Evolutionary conservation across 257 asterid species (phyloP), one percentile per base, ranked within the genome.

Genomic region (Solanum commersonii): DNA sequence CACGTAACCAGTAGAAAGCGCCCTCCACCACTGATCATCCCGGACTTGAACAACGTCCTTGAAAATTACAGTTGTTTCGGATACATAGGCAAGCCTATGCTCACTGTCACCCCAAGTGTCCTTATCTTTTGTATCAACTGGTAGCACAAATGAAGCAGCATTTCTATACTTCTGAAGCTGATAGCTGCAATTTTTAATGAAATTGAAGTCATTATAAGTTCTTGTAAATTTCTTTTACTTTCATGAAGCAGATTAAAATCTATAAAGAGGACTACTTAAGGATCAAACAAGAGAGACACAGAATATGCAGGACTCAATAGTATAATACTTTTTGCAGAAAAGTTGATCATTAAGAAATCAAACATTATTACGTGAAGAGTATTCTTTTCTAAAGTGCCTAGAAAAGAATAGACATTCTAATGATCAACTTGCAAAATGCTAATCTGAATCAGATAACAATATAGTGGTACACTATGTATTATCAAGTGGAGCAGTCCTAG

Each of bases 31-130:
- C 74, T 96, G 99, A 44, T 96, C 96, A 85, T 97, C 99, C 31
- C 99, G 88, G 33, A 94, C 98, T 90, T 96, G 98, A 65, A 97
- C 98, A 4, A 94, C 87, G 81, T 92, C 98, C 88, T 96, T 97
- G 96, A 96, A 97, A 37, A 97, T 96, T 16, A 95, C 99, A 3
- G 99, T 97, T 34, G 99, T 97, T 88, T 97, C 99, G 2, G 99
- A 94, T 4, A 97, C 96, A 78, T 97, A 96, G 33, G 99, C 99
- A 1, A 97, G 91, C 85, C 99, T 87, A 81, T 97, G 99, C 78
- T 97, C 98, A 56, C 99, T 95, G 27, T 97, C 99, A 0, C 99
- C 99, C 99, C 99, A 97, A 10, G 99, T 94, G 89, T 97, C 99
- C 67, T 93, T 95, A 90, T 97, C 99, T 0, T 91, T 92, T 2